Conservation (phyloP, 345 rosid genomes). For the Microthlaspi erraticum region DNA sequence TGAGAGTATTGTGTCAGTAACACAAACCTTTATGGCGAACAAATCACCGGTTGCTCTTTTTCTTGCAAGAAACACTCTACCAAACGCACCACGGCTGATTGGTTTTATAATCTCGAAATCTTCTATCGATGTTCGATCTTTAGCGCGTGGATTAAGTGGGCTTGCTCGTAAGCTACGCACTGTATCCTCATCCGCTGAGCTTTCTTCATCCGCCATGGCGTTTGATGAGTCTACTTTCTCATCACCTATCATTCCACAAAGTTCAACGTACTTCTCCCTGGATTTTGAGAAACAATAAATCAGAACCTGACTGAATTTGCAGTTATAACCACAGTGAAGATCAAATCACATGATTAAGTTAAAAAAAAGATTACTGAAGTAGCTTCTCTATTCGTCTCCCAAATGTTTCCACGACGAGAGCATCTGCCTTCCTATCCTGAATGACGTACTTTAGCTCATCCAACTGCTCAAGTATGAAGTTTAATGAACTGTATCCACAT, state of each 20-base stretch:
- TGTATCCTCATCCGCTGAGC: conserved; percentile 80
- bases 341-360: conserved; percentile 14
- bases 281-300: conserved; percentile 34
- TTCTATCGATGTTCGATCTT: conserved; percentile 93
- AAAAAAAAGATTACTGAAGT: conserved; percentile 63
- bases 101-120: conserved; percentile 99
- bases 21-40: conserved; percentile 89
- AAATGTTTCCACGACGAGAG: conserved; percentile 93
- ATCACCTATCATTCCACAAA: conserved; percentile 84
- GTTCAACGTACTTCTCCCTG: conserved; percentile 88
- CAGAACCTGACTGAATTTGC: conserved; percentile 5
- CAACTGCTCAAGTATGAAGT: conserved; percentile 73
- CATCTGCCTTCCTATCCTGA: conserved; percentile 96
- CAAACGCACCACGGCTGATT: conserved; percentile 95
- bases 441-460: conserved; percentile 88
- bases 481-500: conserved; percentile 68
- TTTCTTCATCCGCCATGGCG: conserved; percentile 74
- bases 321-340: not conserved
- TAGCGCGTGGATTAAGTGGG: conserved; percentile 77
- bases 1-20: conserved; percentile 14
- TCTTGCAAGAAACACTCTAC: conserved; percentile 88
- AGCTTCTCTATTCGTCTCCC: conserved; percentile 97
- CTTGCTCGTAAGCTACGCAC: conserved; percentile 82
- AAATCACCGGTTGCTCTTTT: conserved; percentile 94
- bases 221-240: conserved; percentile 70